Evolutionary conservation across 2,329 filamentous ascomycete species (phyloP).

Genomic region (Penicillium thymicola): DNA sequence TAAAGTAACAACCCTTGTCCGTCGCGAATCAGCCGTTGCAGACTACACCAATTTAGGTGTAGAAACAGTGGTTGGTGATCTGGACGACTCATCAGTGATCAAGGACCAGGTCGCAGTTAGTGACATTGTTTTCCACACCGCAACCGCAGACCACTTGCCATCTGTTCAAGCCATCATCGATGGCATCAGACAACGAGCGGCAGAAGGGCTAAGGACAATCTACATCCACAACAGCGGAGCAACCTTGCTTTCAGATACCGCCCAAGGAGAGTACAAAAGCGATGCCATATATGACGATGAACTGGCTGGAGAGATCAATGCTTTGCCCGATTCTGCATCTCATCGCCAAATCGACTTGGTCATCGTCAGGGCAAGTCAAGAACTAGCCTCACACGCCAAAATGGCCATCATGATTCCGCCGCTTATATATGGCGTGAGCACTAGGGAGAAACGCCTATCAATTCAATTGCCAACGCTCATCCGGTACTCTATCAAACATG

Average conservation of each 20-base stretch:
- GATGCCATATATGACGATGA: constrained; percentile 1
- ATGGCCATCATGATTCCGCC: constrained; percentile 8
- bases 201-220: constrained; percentile 39
- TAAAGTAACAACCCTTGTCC: constrained; percentile 41
- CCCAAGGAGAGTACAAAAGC: background rate
- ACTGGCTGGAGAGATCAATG: background rate
- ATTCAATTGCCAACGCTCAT: constrained; percentile 50
- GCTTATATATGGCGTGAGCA: constrained; percentile 36
- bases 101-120: constrained; percentile 36
- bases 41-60: constrained; percentile 42
- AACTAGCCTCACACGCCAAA: constrained; percentile 1
- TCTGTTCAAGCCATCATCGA: constrained; percentile 46
- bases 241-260: background rate
- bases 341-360: constrained; percentile 2
- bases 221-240: constrained; percentile 45
- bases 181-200: constrained; percentile 42
- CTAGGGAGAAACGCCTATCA: constrained; percentile 42
- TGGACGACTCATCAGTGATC: constrained; percentile 1
- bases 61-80: background rate
- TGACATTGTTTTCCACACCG: constrained; percentile 50
- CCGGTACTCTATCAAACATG: constrained; percentile 49
- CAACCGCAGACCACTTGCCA: constrained; percentile 49
- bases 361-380: background rate
- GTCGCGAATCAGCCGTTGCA: constrained; percentile 31
- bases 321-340: background rate